These are phyloP conservation scores for Lachancea sp. DNA, from an alignment of 805 yeast species.

Conservation along the genomic window DNA sequence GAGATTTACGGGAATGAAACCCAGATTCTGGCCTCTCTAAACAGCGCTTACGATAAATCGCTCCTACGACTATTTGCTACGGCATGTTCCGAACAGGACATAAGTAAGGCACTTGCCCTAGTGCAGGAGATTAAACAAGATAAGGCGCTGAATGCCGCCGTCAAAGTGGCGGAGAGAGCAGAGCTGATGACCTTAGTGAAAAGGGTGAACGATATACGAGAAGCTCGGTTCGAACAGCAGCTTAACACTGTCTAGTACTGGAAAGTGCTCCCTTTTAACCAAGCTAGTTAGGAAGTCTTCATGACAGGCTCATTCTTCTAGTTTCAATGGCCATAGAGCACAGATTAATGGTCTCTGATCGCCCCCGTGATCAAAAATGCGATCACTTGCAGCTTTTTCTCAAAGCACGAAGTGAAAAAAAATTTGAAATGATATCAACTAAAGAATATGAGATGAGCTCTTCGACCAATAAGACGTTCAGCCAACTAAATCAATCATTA, in stretches of 20 bases:
- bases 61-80: slow-evolving; percentile 68
- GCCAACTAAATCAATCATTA: neutral
- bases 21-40: slow-evolving; percentile 48
- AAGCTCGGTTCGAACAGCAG: slow-evolving; percentile 32
- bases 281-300: no score
- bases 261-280: neutral
- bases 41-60: slow-evolving; percentile 64
- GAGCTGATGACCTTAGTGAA: slow-evolving; percentile 48
- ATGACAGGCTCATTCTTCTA: neutral
- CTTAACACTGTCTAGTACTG: slow-evolving; percentile 14
- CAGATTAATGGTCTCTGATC: no score
- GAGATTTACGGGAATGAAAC: slow-evolving; percentile 40
- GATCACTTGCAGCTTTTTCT: no score
- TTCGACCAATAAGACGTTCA: neutral
- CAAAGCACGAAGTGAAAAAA: no score
- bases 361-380: no score
- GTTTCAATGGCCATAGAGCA: no score
- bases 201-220: slow-evolving; percentile 49
- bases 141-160: slow-evolving; percentile 76
- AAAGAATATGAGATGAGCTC: slow-evolving; percentile 21
- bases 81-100: slow-evolving; percentile 62
- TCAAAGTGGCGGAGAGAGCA: slow-evolving; percentile 73
- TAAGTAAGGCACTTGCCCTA: slow-evolving; percentile 61
- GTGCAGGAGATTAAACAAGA: slow-evolving; percentile 66
- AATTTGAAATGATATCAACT: slow-evolving; percentile 1